phyloP scores from a whole-genome alignment of 345 rosid species.

The Eucalyptus curtisii region DNA sequence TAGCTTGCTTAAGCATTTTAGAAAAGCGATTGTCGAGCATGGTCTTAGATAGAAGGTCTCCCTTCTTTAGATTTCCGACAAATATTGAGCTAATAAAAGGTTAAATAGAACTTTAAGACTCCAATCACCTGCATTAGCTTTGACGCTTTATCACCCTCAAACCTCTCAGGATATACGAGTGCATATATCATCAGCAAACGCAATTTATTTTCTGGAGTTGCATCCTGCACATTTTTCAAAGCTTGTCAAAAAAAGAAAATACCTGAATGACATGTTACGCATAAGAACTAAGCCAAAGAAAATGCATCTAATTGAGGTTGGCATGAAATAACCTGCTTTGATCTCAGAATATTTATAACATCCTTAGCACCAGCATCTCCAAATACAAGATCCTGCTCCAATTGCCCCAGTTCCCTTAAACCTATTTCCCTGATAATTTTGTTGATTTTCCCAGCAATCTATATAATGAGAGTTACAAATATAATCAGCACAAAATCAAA shows the following conservation, averaged over 20 bases:
- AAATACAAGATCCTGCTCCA: slow-evolving; percentile 97
- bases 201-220: slow-evolving; percentile 68
- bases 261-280: neutral
- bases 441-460: slow-evolving; percentile 90
- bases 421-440: slow-evolving; percentile 47
- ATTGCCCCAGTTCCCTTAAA: slow-evolving; percentile 84
- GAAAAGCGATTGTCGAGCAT: neutral
- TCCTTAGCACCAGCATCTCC: slow-evolving; percentile 95
- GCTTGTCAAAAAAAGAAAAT: neutral
- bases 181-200: slow-evolving; percentile 90
- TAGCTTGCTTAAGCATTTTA: neutral
- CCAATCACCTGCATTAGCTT: slow-evolving; percentile 84
- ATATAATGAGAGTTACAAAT: neutral
- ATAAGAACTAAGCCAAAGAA: neutral
- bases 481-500: neutral
- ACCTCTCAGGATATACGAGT: slow-evolving; percentile 74
- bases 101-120: neutral
- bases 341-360: slow-evolving; percentile 69
- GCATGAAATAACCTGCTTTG: slow-evolving; percentile 38
- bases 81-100: neutral
- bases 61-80: neutral
- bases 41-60: neutral
- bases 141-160: slow-evolving; percentile 83
- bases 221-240: slow-evolving; percentile 31
- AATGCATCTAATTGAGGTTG: neutral